A percentile compares a stretch with the other conserved stretches of the same genome.
Evolutionary conservation across 2,329 filamentous ascomycete species (phyloP).

Genomic region (Venturia aucupariae): DNA sequence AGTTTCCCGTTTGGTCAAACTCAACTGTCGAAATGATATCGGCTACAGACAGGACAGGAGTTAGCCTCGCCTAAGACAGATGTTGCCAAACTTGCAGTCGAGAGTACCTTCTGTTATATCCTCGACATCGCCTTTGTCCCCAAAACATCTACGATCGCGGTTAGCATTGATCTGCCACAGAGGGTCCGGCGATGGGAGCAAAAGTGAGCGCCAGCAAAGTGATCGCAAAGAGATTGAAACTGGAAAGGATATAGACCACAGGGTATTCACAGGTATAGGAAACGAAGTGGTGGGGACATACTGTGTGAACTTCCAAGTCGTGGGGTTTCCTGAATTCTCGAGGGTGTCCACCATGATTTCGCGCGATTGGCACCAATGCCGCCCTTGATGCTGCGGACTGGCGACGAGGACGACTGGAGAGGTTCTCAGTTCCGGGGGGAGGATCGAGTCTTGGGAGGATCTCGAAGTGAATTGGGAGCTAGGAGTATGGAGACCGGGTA

Average conservation of each 20-base stretch:
- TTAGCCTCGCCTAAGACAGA: slow-evolving; percentile 4
- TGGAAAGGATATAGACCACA: neutral
- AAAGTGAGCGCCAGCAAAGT: slow-evolving; percentile 15
- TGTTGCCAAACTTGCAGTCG: slow-evolving; percentile 7
- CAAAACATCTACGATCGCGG: slow-evolving; percentile 67
- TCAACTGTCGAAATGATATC: slow-evolving; percentile 89
- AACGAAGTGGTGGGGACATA: slow-evolving; percentile 42
- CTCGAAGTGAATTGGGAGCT: neutral
- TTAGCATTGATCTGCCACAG: slow-evolving; percentile 8
- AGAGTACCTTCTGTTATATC: slow-evolving; percentile 84
- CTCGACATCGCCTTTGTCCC: slow-evolving; percentile 98
- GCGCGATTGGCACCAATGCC: slow-evolving; percentile 13
- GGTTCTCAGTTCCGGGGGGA: neutral
- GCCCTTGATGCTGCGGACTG: neutral
- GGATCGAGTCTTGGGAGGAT: neutral
- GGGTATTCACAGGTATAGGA: neutral
- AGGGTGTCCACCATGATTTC: slow-evolving; percentile 80
- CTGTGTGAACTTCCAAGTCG: slow-evolving; percentile 99
- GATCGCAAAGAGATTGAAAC: neutral
- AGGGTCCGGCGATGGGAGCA: slow-evolving; percentile 21
- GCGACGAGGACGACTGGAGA: neutral
- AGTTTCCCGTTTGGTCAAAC: slow-evolving; percentile 84
- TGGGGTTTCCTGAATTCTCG: slow-evolving; percentile 65
- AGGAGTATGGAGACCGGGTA: neutral
- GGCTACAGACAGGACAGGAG: slow-evolving; percentile 38